phyloP scores from a whole-genome alignment of 2,329 filamentous ascomycete genomes.

The Scedosporium minutisporum region DNA sequence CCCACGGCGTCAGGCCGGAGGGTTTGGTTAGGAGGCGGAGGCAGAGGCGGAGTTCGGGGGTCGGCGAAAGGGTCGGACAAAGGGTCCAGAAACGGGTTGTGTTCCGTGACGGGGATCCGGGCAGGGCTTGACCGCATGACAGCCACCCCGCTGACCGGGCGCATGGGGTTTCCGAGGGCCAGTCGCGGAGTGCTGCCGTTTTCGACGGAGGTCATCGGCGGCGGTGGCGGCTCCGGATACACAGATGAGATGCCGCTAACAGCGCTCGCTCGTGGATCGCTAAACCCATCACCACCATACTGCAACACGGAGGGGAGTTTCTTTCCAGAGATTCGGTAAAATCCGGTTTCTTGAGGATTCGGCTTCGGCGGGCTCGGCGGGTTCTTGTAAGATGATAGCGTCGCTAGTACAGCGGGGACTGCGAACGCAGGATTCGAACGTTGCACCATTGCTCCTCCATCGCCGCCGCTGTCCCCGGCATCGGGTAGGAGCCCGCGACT shows the following conservation, averaged over 20 bases:
- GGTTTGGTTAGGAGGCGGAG: constrained; percentile 1
- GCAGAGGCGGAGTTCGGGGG: constrained; percentile 14
- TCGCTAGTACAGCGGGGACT: constrained; percentile 39
- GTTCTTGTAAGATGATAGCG: constrained; percentile 29
- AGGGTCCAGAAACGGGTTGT: constrained; percentile 36
- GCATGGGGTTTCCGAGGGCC: constrained; percentile 48
- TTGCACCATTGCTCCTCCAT: constrained; percentile 32
- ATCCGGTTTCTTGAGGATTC: constrained; percentile 43
- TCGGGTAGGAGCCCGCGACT: constrained; percentile 20
- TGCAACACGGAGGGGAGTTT: constrained; percentile 55
- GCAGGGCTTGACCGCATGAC: constrained; percentile 57
- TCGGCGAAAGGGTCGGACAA: constrained; percentile 16
- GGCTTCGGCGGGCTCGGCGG: constrained; percentile 15
- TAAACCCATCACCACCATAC: constrained; percentile 54
- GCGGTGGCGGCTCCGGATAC: constrained; percentile 9
- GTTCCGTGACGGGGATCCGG: constrained; percentile 49
- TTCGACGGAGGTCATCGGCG: constrained; percentile 21
- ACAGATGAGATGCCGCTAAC: constrained; percentile 24
- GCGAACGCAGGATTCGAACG: constrained; percentile 27
- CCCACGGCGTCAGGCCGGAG: constrained; percentile 25
- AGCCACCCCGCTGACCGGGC: constrained; percentile 50
- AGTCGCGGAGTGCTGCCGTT: constrained; percentile 27
- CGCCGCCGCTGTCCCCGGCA: constrained; percentile 14
- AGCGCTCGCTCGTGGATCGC: constrained; percentile 34
- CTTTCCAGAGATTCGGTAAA: constrained; percentile 55